Percentiles rank a stretch among this genome's conserved stretches.
Evolutionary conservation across 2,329 filamentous ascomycete species (phyloP).

Genomic region (Geosmithia flava): DNA sequence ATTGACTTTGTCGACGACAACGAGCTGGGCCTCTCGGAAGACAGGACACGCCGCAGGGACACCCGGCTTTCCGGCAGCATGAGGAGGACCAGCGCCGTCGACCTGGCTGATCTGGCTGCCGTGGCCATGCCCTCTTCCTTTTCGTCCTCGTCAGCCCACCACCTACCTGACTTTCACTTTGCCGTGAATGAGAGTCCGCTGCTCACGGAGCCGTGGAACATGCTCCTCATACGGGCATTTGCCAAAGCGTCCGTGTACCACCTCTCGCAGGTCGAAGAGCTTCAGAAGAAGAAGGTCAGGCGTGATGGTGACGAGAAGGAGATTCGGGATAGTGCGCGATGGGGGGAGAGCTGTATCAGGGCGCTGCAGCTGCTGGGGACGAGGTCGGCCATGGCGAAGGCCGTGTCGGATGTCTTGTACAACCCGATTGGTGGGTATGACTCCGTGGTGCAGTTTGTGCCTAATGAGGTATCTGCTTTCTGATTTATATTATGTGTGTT

Average conservation of each 20-base stretch:
- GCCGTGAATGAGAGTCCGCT: constrained; percentile 41
- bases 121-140: constrained; percentile 20
- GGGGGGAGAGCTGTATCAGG: constrained; percentile 34
- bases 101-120: constrained; percentile 34
- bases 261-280: constrained; percentile 20
- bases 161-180: constrained; percentile 33
- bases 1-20: constrained; percentile 35
- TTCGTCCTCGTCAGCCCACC: background rate
- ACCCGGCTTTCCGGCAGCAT: constrained; percentile 24
- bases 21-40: constrained; percentile 11
- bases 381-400: constrained; percentile 35
- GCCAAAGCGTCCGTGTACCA: constrained; percentile 28
- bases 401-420: constrained; percentile 2
- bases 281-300: constrained; percentile 8
- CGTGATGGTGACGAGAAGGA: constrained; percentile 8
- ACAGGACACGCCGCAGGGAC: constrained; percentile 12
- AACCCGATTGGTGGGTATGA: background rate
- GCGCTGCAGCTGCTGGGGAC: constrained; percentile 41
- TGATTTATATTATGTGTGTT: background rate
- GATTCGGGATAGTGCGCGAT: constrained; percentile 15
- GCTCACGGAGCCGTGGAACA: constrained; percentile 49
- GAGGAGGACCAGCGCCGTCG: constrained; percentile 26
- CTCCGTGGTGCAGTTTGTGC: background rate
- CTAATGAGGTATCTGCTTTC: background rate
- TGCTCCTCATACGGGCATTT: constrained; percentile 39